A percentile compares a stretch with the other conserved stretches of the same genome.
These are phyloP conservation scores for Apiosordaria backusii DNA, from an alignment of 495 filamentous ascomycete species.

Conservation along the genomic window DNA sequence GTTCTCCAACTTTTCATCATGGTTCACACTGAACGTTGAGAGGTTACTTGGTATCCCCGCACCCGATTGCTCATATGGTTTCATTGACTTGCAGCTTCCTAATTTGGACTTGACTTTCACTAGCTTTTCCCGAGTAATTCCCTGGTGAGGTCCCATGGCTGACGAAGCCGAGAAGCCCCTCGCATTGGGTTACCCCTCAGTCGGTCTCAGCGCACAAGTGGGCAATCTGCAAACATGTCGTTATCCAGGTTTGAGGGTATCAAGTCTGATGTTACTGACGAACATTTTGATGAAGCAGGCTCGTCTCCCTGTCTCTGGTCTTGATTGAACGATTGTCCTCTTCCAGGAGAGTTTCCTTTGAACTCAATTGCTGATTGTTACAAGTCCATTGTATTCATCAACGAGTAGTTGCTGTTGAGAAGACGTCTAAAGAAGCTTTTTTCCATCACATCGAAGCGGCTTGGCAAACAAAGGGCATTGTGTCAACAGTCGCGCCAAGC, in stretches of 20 bases:
- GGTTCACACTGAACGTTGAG: background rate
- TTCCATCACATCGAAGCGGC: background rate
- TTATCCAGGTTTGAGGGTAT: background rate
- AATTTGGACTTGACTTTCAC: background rate
- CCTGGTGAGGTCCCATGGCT: background rate
- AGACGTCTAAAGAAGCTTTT: constrained; percentile 26
- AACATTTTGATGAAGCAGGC: background rate
- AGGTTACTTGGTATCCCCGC: background rate
- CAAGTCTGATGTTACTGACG: background rate
- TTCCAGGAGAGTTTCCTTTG: no score
- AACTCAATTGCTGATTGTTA: no score
- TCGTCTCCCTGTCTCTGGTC: background rate
- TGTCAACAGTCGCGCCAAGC: constrained; percentile 15
- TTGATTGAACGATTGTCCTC: background rate
- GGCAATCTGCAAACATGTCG: background rate
- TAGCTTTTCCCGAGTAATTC: background rate
- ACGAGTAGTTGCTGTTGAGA: background rate
- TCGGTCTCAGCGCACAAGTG: background rate
- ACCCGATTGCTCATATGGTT: background rate
- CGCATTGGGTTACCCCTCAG: background rate
- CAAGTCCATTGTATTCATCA: background rate
- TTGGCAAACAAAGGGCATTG: constrained; percentile 11
- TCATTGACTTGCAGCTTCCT: constrained; percentile 1
- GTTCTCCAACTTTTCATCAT: constrained; percentile 3
- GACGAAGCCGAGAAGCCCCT: background rate